Evolutionary conservation across 345 rosid species (phyloP).

Genomic region (Angophora floribunda): DNA sequence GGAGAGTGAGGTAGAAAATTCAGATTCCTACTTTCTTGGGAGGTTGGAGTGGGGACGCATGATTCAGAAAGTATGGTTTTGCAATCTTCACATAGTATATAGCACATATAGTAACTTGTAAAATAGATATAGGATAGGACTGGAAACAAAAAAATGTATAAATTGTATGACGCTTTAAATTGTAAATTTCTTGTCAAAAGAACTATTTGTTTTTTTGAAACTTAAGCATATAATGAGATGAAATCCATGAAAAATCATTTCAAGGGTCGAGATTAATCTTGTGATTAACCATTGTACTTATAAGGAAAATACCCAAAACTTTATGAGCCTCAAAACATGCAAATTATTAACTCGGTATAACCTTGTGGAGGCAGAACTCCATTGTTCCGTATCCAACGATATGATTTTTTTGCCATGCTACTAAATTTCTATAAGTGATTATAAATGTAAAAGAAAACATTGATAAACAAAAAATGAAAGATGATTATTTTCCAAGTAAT

Average conservation of each 20-base stretch:
- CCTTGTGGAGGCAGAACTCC: not conserved
- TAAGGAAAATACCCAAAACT: not conserved
- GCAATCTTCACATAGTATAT: not conserved
- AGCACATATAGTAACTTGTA: not conserved
- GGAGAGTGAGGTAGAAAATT: not conserved
- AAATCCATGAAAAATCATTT: not conserved
- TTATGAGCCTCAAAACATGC: not conserved
- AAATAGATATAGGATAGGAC: not conserved
- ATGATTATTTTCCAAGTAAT: not conserved
- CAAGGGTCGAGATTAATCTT: not conserved
- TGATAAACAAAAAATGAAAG: not conserved
- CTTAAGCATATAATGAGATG: not conserved
- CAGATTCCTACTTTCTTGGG: too few relatives aligned
- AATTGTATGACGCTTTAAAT: not conserved
- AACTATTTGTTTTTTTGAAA: too few relatives aligned
- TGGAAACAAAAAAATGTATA: too few relatives aligned
- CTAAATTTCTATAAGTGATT: not conserved
- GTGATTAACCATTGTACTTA: not conserved
- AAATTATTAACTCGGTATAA: not conserved
- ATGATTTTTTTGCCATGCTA: not conserved
- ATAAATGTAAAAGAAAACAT: not conserved
- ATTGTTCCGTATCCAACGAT: not conserved
- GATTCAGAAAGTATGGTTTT: fast-evolving
- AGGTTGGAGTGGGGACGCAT: not conserved
- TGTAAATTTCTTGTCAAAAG: not conserved